Conservation (phyloP, 106 monocot species). For the Dendrobium huoshanense region DNA sequence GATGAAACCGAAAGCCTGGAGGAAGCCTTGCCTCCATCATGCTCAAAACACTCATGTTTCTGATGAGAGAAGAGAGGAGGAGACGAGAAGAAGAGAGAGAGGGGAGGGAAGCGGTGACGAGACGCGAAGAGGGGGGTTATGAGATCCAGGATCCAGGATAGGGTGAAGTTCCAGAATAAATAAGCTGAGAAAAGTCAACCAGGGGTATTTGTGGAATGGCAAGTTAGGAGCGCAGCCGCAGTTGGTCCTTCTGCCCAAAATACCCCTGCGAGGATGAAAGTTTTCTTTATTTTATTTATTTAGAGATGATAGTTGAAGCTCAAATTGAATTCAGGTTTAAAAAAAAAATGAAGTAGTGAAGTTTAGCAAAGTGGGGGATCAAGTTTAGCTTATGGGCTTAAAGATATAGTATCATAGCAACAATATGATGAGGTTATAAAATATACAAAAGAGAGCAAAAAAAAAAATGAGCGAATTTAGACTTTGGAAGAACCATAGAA, state of each 20-base stretch:
- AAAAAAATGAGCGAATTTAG: too few relatives aligned
- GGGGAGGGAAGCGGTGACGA: slow-evolving; percentile 1
- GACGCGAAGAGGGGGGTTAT: background rate
- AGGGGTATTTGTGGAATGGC: background rate
- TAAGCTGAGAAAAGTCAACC: background rate
- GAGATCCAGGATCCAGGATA: background rate
- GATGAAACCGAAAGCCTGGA: slow-evolving; percentile 82
- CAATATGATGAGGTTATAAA: too few relatives aligned
- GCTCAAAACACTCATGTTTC: slow-evolving; percentile 19
- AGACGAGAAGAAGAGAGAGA: background rate
- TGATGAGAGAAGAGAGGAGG: too few relatives aligned
- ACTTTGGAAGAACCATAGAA: too few relatives aligned
- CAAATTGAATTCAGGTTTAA: too few relatives aligned
- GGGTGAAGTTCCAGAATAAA: background rate
- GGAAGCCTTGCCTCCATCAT: slow-evolving; percentile 72
- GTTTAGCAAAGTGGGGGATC: too few relatives aligned
- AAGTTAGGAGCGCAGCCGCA: background rate
- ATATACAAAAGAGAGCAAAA: too few relatives aligned
- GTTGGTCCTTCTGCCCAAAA: background rate
- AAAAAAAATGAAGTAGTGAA: too few relatives aligned
- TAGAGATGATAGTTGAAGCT: too few relatives aligned
- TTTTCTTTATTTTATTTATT: too few relatives aligned
- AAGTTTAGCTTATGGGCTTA: too few relatives aligned
- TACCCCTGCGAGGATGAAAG: background rate
- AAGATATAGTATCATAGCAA: too few relatives aligned